Base-by-base conservation (phyloP, 1,284 basidiomycete genomes). In the Puccinia triticina region DNA sequence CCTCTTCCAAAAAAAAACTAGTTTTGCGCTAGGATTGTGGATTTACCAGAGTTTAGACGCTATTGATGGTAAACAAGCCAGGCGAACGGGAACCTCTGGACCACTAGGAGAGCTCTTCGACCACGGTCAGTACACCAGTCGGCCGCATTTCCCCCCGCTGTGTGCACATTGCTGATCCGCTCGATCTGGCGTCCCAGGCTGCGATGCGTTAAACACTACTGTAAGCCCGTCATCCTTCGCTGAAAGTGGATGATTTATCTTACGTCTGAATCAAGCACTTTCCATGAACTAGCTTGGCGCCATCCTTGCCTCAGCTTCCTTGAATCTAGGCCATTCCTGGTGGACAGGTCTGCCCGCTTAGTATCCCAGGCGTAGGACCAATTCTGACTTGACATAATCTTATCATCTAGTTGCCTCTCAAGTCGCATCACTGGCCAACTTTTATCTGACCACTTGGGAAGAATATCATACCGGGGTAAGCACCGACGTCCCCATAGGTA, bases 21-120 rank as follows among this genome's bases (percentile, higher is more conserved):
- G 94, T n/a, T 97, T 94, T 92, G 94, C 92, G 0, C 87, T 92
- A 67, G 95, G 95, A 1, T 88, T 99, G 80, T 99, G 98, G 87
- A 88, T 93, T 83, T 99, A 99, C 86, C 96, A 99, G 88, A 93
- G 91, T 83, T 90, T 95, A 83, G 95, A 94, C 86, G 91, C 93
- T 16, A 94, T 95, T 82, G 94, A 96, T 85, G 94, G 88, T 21
- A 97, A 97, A 88, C 96, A 99, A 88, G 96, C 96, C 18, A 89
- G 96, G 77, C 89, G 96, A 79, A 97, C 95, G 0, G 94, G 94
- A 2, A 98, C 98, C 93, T 93, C 95, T 29, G 94, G 96, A 3
- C 96, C 96, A 2, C 89, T 98, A 26, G 96, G 96, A 26, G 94
- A 98, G 87, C 92, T 97, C 90, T 98, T 98, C 86, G 96, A 99